phyloP scores from a whole-genome alignment of 306 rosid genomes.

The Canavalia ensiformis region DNA sequence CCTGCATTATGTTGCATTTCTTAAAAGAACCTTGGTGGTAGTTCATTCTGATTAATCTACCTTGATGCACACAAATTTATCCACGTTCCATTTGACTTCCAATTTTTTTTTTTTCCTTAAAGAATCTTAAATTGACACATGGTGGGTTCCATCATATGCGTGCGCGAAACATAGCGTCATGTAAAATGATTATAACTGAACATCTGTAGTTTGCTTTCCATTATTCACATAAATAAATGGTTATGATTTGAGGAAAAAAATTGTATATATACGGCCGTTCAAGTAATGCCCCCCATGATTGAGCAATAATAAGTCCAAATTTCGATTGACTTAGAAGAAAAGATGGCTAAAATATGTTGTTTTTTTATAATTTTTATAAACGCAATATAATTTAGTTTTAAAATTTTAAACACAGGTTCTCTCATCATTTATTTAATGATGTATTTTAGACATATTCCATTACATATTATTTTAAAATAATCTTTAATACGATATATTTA shows the following conservation, averaged over 20 bases:
- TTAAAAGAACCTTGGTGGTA: not conserved
- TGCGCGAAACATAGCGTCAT: not conserved
- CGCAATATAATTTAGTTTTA: too few species aligned
- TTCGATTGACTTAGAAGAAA: slow-evolving; percentile 13
- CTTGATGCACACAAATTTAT: not conserved
- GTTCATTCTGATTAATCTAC: slow-evolving; percentile 2
- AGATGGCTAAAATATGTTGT: not conserved
- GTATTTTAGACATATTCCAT: too few species aligned
- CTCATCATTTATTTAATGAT: too few species aligned
- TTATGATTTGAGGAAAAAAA: not conserved
- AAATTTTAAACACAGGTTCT: too few species aligned
- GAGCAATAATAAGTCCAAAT: slow-evolving; percentile 9
- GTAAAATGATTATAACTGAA: not conserved
- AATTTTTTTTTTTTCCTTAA: not conserved
- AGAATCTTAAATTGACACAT: not conserved
- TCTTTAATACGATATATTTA: too few species aligned
- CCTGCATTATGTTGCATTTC: not conserved
- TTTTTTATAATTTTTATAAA: too few species aligned
- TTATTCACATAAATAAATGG: slow-evolving; percentile 7
- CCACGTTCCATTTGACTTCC: not conserved
- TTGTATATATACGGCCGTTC: not conserved
- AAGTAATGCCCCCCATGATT: slow-evolving; percentile 34
- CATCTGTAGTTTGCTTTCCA: not conserved
- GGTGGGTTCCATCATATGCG: not conserved
- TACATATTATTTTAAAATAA: not conserved